Conservation (phyloP, 2,329 filamentous ascomycete genomes). For the Metarhizium brunneum region DNA sequence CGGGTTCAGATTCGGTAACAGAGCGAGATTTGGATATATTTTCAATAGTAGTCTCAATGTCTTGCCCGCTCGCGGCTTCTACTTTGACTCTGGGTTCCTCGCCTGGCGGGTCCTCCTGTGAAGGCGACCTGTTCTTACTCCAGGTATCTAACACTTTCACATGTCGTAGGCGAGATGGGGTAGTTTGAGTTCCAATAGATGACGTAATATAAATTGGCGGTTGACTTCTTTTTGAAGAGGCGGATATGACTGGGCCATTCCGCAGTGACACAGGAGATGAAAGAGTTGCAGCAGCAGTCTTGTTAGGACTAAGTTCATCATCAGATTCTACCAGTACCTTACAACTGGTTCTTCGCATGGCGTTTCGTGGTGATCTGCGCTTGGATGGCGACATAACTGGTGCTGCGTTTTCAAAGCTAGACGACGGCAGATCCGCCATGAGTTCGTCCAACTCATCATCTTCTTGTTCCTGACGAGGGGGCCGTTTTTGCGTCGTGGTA, state of each 20-base stretch:
- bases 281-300: conserved; percentile 13
- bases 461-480: neutral
- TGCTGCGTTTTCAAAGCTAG: conserved; percentile 3
- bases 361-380: conserved; percentile 7
- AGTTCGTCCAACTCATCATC: conserved; percentile 11
- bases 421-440: neutral
- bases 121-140: neutral
- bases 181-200: conserved; percentile 2
- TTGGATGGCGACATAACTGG: conserved; percentile 7
- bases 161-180: neutral
- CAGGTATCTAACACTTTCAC: neutral
- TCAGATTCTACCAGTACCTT: conserved; percentile 4
- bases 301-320: conserved; percentile 7
- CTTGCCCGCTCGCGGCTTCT: neutral
- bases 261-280: conserved; percentile 19
- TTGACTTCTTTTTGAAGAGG: neutral
- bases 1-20: neutral
- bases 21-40: neutral
- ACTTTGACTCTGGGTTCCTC: neutral
- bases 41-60: neutral
- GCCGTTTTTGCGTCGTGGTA: conserved; percentile 4
- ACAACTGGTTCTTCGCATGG: neutral
- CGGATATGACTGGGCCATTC: conserved; percentile 1
- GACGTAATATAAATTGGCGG: neutral
- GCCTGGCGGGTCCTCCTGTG: neutral